Conservation (phyloP, 768 basidiomycete genomes). For the Hypsizygus marmoreus region DNA sequence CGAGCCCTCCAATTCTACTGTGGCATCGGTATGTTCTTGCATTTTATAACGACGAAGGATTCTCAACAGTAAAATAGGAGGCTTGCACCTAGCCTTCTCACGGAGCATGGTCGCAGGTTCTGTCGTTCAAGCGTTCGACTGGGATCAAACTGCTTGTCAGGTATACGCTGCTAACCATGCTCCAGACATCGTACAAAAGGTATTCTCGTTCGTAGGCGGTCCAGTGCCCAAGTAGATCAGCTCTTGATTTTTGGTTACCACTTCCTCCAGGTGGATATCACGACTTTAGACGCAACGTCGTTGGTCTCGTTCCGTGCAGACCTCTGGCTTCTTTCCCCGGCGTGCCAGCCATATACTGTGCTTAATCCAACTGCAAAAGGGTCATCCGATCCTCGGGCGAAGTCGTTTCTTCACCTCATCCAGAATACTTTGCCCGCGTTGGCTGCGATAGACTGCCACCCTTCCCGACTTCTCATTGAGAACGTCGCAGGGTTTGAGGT, state of each 20-base stretch:
- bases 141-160: conserved; percentile 74
- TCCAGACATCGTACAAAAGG: conserved; percentile 48
- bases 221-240: no score
- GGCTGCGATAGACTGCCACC: conserved; percentile 44
- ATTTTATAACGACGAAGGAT: not conserved
- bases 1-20: conserved; percentile 71
- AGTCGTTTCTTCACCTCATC: conserved; percentile 74
- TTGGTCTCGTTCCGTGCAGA: conserved; percentile 53
- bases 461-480: conserved; percentile 66
- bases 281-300: conserved; percentile 47
- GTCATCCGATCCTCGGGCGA: conserved; percentile 69
- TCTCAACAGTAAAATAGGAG: conserved; percentile 46
- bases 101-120: conserved; percentile 48
- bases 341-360: conserved; percentile 84
- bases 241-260: conserved; percentile 6
- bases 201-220: conserved; percentile 23
- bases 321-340: conserved; percentile 79
- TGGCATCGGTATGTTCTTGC: conserved; percentile 62
- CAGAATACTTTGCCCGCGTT: conserved; percentile 63
- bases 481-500: conserved; percentile 89
- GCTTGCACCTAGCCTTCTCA: conserved; percentile 67
- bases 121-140: conserved; percentile 75
- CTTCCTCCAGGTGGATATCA: conserved; percentile 61
- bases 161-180: conserved; percentile 71
- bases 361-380: conserved; percentile 75